Evolutionary conservation across 2,329 filamentous ascomycete species (phyloP).

Genomic region (Sporothrix variecibatus): DNA sequence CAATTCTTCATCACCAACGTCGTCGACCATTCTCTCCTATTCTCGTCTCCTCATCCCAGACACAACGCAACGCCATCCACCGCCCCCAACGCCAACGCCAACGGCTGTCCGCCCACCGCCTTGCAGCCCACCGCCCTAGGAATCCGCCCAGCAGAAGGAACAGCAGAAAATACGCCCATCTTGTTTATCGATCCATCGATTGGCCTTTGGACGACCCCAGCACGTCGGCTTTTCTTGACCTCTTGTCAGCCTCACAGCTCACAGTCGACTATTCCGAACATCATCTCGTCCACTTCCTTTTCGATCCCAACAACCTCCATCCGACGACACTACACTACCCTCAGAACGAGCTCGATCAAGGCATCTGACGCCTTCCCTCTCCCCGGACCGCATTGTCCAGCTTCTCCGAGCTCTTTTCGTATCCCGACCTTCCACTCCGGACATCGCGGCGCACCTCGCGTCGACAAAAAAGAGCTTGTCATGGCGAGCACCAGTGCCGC

Average conservation of each 20-base stretch:
- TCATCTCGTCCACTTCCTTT: background rate
- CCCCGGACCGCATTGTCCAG: background rate
- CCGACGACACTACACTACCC: background rate
- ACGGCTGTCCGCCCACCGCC: background rate
- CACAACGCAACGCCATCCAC: background rate
- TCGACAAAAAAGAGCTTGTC: constrained; percentile 23
- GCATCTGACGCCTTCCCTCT: background rate
- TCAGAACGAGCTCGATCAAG: background rate
- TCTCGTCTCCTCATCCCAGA: background rate
- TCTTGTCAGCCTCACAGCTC: background rate
- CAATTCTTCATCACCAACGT: background rate
- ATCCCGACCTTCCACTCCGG: background rate
- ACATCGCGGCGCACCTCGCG: background rate
- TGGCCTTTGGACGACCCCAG: background rate
- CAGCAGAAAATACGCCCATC: background rate
- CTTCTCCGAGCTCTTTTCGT: background rate
- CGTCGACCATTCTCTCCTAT: background rate
- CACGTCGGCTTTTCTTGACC: background rate
- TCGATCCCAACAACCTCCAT: background rate
- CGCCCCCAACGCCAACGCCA: background rate
- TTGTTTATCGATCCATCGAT: background rate
- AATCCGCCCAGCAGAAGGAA: background rate
- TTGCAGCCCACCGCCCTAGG: background rate
- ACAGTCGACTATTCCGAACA: background rate
- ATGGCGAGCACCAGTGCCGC: constrained; percentile 40